These are phyloP conservation scores for Erodium chrysanthum DNA, from an alignment of 441 rosid genomes.

Conservation along the genomic window DNA sequence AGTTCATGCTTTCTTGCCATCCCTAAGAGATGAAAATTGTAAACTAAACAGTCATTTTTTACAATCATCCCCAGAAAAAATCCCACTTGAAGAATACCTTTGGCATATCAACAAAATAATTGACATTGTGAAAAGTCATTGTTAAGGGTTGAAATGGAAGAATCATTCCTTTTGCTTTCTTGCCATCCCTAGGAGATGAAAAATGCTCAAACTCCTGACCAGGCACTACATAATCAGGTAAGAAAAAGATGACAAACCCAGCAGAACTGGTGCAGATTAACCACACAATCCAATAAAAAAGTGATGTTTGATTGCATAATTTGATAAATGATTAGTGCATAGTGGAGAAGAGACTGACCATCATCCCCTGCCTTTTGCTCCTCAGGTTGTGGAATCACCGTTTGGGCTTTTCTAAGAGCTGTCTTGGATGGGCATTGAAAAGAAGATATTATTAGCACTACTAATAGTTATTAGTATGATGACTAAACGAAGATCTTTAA, in stretches of 20 bases:
- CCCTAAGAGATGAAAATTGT: too few species aligned
- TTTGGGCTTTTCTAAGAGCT: slow-evolving; percentile 49
- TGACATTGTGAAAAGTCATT: slow-evolving; percentile 84
- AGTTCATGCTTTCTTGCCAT: too few species aligned
- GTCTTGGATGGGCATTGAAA: slow-evolving; percentile 22
- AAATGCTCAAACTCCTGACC: slow-evolving; percentile 12
- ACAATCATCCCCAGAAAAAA: not conserved
- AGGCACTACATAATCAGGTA: slow-evolving; percentile 18
- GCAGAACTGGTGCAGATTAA: not conserved
- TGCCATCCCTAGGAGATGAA: slow-evolving; percentile 22
- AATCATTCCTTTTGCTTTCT: slow-evolving; percentile 67
- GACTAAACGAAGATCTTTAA: not conserved
- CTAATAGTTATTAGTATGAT: not conserved
- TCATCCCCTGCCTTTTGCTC: slow-evolving; percentile 18
- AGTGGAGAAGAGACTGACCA: slow-evolving; percentile 21
- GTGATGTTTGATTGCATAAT: not conserved
- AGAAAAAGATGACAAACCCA: not conserved
- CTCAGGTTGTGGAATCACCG: slow-evolving; percentile 38
- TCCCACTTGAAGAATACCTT: slow-evolving; percentile 33
- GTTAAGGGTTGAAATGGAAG: slow-evolving; percentile 84
- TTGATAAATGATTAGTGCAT: not conserved
- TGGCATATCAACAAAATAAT: slow-evolving; percentile 90
- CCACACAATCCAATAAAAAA: slow-evolving; percentile 1
- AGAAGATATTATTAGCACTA: not conserved
- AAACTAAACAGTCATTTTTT: too few species aligned